Evolutionary conservation across 805 yeast species (phyloP).

Genomic region (Dipodascopsis tothii): DNA sequence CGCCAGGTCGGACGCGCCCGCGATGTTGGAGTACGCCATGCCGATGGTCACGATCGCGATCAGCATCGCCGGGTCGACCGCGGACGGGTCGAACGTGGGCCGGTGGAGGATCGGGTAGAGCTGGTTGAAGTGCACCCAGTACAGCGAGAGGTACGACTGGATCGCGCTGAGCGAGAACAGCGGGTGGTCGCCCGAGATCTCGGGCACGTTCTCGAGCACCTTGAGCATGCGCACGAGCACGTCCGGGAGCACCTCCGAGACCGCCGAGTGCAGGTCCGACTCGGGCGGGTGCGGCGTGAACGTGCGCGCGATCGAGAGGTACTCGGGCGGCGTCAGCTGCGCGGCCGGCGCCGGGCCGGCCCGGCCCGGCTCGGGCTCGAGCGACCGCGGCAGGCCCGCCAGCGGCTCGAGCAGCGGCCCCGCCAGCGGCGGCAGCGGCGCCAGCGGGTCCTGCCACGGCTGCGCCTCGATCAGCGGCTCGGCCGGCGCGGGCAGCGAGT

Average conservation of each 20-base stretch:
- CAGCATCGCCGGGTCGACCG: constrained; percentile 24
- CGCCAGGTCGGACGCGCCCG: constrained; percentile 25
- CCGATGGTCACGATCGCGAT: constrained; percentile 30
- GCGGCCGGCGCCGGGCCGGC: no score
- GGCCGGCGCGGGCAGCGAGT: no score
- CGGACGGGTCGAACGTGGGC: constrained; percentile 30
- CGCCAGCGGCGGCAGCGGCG: no score
- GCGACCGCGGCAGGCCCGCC: no score
- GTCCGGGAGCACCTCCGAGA: constrained; percentile 6
- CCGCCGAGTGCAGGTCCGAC: no score
- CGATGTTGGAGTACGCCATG: constrained; percentile 28
- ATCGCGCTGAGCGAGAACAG: constrained; percentile 21
- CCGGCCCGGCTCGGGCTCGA: no score
- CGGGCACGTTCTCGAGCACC: constrained; percentile 20
- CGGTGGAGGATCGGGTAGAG: constrained; percentile 38
- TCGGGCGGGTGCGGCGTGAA: no score
- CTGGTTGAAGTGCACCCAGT: constrained; percentile 35
- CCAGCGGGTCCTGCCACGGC: no score
- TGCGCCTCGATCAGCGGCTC: no score
- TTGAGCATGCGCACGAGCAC: constrained; percentile 15
- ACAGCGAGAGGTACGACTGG: constrained; percentile 27
- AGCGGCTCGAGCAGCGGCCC: no score
- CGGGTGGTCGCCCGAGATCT: constrained; percentile 9
- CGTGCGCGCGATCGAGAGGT: no score
- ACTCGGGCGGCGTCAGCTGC: no score